Base-by-base conservation (phyloP, 768 basidiomycete genomes). In the Cystoderma amianthinum region DNA sequence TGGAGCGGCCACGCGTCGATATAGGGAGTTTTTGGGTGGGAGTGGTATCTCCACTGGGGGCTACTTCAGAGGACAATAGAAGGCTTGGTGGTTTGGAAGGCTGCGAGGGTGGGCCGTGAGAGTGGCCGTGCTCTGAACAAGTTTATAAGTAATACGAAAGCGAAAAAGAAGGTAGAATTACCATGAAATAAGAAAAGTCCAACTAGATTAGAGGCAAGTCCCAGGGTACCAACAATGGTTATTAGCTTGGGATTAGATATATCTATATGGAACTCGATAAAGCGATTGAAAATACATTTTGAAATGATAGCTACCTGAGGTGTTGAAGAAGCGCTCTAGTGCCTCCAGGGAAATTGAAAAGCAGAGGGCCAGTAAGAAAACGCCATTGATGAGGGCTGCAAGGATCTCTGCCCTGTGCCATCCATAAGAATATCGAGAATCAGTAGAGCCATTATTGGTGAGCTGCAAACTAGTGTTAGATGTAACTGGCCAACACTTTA, bases 321-420 rank as follows among this genome's bases (percentile, higher is more conserved):
- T 80, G 45, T 69, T 76, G 67, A 97, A 87, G 68, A 97, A 91
- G 30, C 96, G 78, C 47, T 88, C 80, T 35, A 98, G 62, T 4
- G 96, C 94, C 58, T 99, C 95, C 51, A 98, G 66, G 35, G 77
- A 82, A 49, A 99, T 97, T 4, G 93, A 92, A 63, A 98, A 93
- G 64, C 96, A 99, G 1, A 98, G 77, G 0, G 96, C 96, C 32
- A 97, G 74, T 4, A 99, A 77, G 68, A 98, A 98, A 42, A 98
- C 92, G 39, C 96, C 96, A 54, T 99, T 99, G 50, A 98, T 66
- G 34, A 98, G 72, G 0, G 96, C 96, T 16, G 93, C 94, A 5
- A 97, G 75, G 46, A 96, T 94, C 57, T 96, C 94, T 13, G 96
- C 96, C 47, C 96, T 75, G 62, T 98, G 94, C 95, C 94, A 98